Conservation (phyloP, 805 yeast genomes). For the Zygosaccharomyces gambellarensis region DNA sequence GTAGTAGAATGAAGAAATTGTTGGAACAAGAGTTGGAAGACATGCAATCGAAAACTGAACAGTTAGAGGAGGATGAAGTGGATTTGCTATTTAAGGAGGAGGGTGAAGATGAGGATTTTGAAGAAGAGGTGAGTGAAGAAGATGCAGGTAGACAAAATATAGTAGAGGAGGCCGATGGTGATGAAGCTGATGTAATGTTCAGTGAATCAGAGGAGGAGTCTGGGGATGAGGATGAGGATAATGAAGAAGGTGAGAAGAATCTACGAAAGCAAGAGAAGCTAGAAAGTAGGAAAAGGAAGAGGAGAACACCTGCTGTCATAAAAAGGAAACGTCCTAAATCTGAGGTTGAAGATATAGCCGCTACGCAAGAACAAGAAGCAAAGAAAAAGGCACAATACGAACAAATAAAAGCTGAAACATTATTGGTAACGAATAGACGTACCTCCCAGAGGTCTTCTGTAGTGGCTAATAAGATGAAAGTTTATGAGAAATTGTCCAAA, state of each 20-base stretch:
- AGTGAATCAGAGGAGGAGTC: slow-evolving; percentile 38
- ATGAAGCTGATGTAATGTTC: slow-evolving; percentile 31
- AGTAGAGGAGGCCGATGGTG: slow-evolving; percentile 9
- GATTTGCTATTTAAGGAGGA: slow-evolving; percentile 64
- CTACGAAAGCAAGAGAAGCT: slow-evolving; percentile 41
- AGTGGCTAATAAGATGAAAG: slow-evolving; percentile 68
- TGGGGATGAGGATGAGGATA: slow-evolving; percentile 43
- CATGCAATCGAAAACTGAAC: slow-evolving; percentile 30
- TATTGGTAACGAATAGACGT: slow-evolving; percentile 53
- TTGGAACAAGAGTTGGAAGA: slow-evolving; percentile 61
- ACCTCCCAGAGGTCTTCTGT: slow-evolving; percentile 76
- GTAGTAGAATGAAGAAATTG: slow-evolving; percentile 70
- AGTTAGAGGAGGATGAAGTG: slow-evolving; percentile 74
- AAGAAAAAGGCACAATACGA: slow-evolving; percentile 23
- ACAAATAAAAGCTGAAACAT: slow-evolving; percentile 45
- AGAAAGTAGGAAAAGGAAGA: slow-evolving; percentile 25
- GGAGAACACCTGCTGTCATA: slow-evolving; percentile 33
- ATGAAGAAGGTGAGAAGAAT: slow-evolving; percentile 63
- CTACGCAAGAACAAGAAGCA: slow-evolving; percentile 25
- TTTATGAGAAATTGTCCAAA: slow-evolving; percentile 63
- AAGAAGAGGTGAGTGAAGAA: slow-evolving; percentile 32
- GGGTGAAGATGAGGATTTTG: slow-evolving; percentile 49
- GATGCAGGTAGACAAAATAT: slow-evolving; percentile 23
- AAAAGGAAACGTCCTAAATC: slow-evolving; percentile 28
- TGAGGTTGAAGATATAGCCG: slow-evolving; percentile 25